phyloP scores from a whole-genome alignment of 768 basidiomycete genomes.

The Rhodotorula kratochvilovae region DNA sequence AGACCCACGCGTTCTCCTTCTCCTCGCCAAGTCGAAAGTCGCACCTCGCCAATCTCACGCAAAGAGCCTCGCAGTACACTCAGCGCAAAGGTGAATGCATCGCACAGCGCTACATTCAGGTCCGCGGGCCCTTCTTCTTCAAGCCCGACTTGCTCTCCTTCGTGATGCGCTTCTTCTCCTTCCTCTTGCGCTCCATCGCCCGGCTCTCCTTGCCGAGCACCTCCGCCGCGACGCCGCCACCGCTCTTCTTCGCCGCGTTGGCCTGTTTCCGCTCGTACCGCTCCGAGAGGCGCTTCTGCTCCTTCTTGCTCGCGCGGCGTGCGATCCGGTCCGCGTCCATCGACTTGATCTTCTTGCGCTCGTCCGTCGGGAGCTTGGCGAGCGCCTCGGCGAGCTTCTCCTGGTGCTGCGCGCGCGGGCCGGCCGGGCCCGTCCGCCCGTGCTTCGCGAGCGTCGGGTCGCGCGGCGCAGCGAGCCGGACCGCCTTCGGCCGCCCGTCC shows the following conservation, averaged over 20 bases:
- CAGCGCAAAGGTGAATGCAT: background rate
- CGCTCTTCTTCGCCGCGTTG: conserved; percentile 26
- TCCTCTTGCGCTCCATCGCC: conserved; percentile 26
- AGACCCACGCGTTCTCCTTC: too few species aligned
- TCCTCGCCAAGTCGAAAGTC: background rate
- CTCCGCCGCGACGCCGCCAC: conserved; percentile 6
- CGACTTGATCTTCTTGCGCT: conserved; percentile 76
- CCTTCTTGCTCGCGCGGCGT: conserved; percentile 54
- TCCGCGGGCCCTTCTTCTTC: conserved; percentile 6
- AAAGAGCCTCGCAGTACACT: background rate
- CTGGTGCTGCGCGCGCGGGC: conserved; percentile 57
- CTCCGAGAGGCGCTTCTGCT: conserved; percentile 36
- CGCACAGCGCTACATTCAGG: background rate
- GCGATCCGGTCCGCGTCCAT: conserved; percentile 73
- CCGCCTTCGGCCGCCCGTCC: conserved; percentile 7
- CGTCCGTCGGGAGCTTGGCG: conserved; percentile 71
- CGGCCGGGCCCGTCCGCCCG: conserved; percentile 18
- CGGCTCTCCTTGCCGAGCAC: conserved; percentile 26
- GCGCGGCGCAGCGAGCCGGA: conserved; percentile 36
- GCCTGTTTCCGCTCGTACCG: conserved; percentile 36
- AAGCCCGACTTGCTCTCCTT: conserved; percentile 8
- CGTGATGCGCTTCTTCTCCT: conserved; percentile 37
- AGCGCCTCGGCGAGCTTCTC: conserved; percentile 74
- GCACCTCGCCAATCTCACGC: background rate
- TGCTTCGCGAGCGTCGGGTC: conserved; percentile 27